Evolutionary conservation across 2,329 filamentous ascomycete species (phyloP).

Genomic region (Xylariales sp.): DNA sequence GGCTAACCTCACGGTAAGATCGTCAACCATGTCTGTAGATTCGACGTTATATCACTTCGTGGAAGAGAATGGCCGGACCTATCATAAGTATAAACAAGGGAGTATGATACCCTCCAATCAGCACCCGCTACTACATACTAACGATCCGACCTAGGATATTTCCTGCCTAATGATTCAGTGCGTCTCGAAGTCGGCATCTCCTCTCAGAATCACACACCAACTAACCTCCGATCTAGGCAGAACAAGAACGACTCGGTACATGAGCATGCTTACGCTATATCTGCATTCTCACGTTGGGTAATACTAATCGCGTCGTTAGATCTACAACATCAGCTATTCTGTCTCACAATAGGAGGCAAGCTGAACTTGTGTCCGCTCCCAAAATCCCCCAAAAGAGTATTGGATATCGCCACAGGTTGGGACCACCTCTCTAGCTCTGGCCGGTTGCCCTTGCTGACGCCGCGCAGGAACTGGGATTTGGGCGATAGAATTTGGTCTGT

Average conservation of each 20-base stretch:
- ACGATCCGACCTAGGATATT: constrained; percentile 45
- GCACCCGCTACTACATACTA: constrained; percentile 7
- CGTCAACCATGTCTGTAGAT: constrained; percentile 47
- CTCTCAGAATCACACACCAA: background rate
- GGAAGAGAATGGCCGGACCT: constrained; percentile 49
- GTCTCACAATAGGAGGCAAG: constrained; percentile 54
- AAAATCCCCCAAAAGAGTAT: constrained; percentile 54
- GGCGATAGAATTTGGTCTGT: constrained; percentile 59
- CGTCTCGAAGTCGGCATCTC: constrained; percentile 14
- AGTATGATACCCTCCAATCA: constrained; percentile 40
- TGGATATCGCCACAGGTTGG: constrained; percentile 59
- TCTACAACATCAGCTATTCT: constrained; percentile 55
- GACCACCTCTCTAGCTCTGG: background rate
- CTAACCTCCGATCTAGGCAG: constrained; percentile 40
- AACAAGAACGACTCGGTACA: constrained; percentile 50
- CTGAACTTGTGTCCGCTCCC: constrained; percentile 59
- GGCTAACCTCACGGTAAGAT: constrained; percentile 35
- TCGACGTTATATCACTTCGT: constrained; percentile 47
- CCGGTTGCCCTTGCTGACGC: constrained; percentile 27
- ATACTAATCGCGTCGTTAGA: constrained; percentile 44
- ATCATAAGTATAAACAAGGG: constrained; percentile 49
- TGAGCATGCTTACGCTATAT: background rate
- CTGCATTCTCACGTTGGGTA: no score
- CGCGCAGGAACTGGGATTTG: constrained; percentile 58
- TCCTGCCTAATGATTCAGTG: constrained; percentile 49